phyloP scores from a whole-genome alignment of 106 monocot species.

The Narthecium ossifragum region DNA sequence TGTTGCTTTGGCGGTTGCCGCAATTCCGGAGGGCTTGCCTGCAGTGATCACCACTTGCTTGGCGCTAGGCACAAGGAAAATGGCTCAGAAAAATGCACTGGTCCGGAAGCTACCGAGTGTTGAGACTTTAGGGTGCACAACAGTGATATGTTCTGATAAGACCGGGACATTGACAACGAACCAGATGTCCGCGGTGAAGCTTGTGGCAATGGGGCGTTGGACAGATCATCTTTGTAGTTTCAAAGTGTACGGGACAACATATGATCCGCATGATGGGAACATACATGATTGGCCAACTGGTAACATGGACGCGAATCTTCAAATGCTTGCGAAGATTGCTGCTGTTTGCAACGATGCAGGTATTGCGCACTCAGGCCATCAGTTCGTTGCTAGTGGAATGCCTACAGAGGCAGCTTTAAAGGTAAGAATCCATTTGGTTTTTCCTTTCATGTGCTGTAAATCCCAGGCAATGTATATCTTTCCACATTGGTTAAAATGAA shows the following conservation, averaged over 20 bases:
- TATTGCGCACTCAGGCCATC: constrained; percentile 47
- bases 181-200: constrained; percentile 79
- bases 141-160: constrained; percentile 83
- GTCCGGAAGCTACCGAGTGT: constrained; percentile 89
- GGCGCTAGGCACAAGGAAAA: constrained; percentile 68
- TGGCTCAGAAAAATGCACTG: constrained; percentile 64
- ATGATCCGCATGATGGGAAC: constrained; percentile 70
- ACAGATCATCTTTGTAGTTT: constrained; percentile 44
- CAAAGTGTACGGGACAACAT: constrained; percentile 82
- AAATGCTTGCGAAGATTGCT: constrained; percentile 75
- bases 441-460: too few relatives aligned
- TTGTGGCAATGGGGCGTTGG: constrained; percentile 64
- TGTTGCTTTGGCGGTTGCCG: constrained; percentile 66
- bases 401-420: constrained; percentile 88
- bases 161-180: constrained; percentile 88
- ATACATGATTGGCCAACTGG: constrained; percentile 57
- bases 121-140: constrained; percentile 84
- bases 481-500: too few relatives aligned
- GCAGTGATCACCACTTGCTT: constrained; percentile 76
- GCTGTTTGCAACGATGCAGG: constrained; percentile 82
- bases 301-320: constrained; percentile 70
- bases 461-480: too few relatives aligned
- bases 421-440: constrained; percentile 27
- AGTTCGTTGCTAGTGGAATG: constrained; percentile 80
- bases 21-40: constrained; percentile 65